These are phyloP conservation scores for Neurospora sp. DNA, from an alignment of 2,329 filamentous ascomycete genomes.

Conservation along the genomic window DNA sequence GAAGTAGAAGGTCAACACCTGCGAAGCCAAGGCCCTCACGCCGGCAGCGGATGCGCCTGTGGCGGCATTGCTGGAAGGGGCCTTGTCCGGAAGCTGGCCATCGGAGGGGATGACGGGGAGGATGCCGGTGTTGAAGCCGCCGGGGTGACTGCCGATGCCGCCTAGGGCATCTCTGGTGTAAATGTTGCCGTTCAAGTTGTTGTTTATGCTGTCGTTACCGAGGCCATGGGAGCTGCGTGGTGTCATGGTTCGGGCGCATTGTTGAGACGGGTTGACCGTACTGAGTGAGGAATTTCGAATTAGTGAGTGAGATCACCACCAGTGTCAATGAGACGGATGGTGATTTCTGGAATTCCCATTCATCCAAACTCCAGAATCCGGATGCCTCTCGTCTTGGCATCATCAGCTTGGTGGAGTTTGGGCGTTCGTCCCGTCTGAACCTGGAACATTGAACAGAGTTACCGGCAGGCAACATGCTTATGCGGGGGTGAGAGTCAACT, in stretches of 20 bases:
- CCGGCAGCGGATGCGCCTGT: conserved; percentile 77
- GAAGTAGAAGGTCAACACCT: conserved; percentile 85
- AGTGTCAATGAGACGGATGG: background rate
- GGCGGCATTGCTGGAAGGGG: conserved; percentile 25
- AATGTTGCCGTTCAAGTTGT: background rate
- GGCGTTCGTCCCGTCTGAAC: background rate
- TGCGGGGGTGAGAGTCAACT: background rate
- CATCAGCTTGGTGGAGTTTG: background rate
- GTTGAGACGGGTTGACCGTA: background rate
- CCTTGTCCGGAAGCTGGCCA: conserved; percentile 12
- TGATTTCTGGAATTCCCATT: background rate
- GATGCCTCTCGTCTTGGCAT: background rate
- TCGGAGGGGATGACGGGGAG: conserved; percentile 14
- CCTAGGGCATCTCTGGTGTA: background rate
- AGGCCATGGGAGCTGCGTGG: conserved; percentile 6
- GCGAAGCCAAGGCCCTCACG: conserved; percentile 72
- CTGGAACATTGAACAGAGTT: background rate
- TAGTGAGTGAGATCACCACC: background rate
- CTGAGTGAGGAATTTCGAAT: background rate
- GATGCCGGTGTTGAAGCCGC: conserved; percentile 4
- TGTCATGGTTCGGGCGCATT: conserved; percentile 13
- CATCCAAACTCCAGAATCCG: background rate
- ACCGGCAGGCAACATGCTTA: background rate
- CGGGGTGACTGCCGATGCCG: background rate
- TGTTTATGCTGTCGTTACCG: conserved; percentile 4